phyloP scores from a whole-genome alignment of 148 eudicot genomes.

The Pharnaceum exiguum region DNA sequence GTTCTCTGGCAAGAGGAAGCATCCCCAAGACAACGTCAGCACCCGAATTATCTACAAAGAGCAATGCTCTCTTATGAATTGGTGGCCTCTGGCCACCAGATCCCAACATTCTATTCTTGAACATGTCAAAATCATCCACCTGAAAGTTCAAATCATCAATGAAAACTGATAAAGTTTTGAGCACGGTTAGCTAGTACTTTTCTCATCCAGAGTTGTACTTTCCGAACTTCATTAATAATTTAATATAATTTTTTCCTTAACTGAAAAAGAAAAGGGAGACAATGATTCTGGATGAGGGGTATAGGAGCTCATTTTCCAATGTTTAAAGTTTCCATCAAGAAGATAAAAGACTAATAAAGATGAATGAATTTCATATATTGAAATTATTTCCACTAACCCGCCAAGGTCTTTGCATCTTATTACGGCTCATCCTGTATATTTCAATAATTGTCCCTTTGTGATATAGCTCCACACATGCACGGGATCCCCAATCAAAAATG shows the following conservation, averaged over 20 bases:
- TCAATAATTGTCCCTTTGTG: conserved; percentile 95
- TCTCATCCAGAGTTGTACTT: no score
- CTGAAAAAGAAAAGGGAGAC: no score
- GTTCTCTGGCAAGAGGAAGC: conserved; percentile 96
- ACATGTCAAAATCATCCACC: conserved; percentile 94
- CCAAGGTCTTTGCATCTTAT: conserved; percentile 98
- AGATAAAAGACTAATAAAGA: no score
- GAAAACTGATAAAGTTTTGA: background rate
- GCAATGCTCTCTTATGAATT: conserved; percentile 77
- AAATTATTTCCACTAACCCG: conserved; percentile 44
- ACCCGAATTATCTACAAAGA: conserved; percentile 93
- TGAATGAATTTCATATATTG: no score
- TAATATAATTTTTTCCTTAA: no score
- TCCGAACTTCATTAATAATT: no score
- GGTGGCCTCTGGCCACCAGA: conserved; percentile 45
- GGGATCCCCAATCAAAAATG: conserved; percentile 99
- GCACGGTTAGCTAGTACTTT: no score
- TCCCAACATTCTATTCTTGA: conserved; percentile 81
- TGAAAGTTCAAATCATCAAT: conserved; percentile 22
- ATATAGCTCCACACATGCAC: conserved; percentile 98
- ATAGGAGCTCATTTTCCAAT: no score
- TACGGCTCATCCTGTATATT: conserved; percentile 96
- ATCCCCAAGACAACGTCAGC: conserved; percentile 92
- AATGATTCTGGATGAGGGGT: no score
- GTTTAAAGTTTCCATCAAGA: no score